These are phyloP conservation scores for Trichoderma asperellum DNA, from an alignment of 2,329 filamentous ascomycete species.

Conservation along the genomic window DNA sequence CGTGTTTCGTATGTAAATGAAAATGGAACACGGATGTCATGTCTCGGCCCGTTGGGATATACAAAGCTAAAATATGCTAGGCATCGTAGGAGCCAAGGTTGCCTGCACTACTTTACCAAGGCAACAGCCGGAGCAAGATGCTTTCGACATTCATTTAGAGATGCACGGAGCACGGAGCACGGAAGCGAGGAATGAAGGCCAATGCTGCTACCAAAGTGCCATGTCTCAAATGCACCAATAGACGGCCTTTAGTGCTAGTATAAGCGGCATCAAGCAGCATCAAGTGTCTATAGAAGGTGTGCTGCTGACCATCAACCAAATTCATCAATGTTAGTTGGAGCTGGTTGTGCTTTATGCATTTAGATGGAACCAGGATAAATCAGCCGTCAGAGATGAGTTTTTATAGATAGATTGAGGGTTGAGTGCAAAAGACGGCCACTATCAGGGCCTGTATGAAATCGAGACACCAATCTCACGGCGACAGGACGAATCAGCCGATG, in stretches of 20 bases:
- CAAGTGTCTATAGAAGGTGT: not conserved
- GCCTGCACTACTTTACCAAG: not conserved
- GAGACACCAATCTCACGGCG: not conserved
- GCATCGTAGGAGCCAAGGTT: conserved; percentile 1
- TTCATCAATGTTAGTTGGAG: not conserved
- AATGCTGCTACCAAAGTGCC: not conserved
- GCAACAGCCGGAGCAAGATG: not conserved
- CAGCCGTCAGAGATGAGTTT: not conserved
- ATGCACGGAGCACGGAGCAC: not conserved
- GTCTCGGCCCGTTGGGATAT: conserved; percentile 24
- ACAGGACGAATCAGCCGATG: not conserved
- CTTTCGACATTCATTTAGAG: not conserved
- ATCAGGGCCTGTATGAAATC: not conserved
- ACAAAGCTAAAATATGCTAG: conserved; percentile 6
- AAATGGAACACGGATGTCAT: conserved; percentile 27
- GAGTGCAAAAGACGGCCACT: not conserved
- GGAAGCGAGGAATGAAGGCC: conserved; percentile 11
- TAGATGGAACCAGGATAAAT: not conserved
- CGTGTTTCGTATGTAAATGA: conserved; percentile 25
- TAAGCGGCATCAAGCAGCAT: not conserved
- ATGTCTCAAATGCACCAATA: conserved; percentile 1
- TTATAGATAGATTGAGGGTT: not conserved
- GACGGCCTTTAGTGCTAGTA: not conserved
- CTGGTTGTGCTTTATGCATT: not conserved
- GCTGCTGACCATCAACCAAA: not conserved